Percentiles rank a stretch among this genome's conserved stretches.
Conservation (phyloP, 2,329 filamentous ascomycete genomes). For the Trichocomaceae sp. region DNA sequence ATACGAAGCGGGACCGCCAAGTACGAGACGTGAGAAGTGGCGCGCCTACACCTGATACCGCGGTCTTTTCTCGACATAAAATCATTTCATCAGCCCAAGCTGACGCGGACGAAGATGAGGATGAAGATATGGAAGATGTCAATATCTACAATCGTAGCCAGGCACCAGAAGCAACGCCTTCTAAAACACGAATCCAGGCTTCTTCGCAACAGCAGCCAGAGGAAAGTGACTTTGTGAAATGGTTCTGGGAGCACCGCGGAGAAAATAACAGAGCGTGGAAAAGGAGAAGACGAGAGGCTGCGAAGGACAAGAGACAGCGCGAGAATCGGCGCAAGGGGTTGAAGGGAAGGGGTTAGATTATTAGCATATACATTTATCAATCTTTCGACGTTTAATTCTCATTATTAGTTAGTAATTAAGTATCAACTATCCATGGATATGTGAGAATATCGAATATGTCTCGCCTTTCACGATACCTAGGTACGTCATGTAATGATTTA, state of each 20-base stretch:
- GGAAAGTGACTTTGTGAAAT: conserved; percentile 55
- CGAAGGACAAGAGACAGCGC: conserved; percentile 54
- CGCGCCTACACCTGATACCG: conserved; percentile 91
- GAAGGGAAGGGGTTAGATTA: conserved; percentile 28
- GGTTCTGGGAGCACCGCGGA: conserved; percentile 52
- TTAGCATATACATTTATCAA: neutral
- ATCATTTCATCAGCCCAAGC: conserved; percentile 23
- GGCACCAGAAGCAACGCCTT: conserved; percentile 13
- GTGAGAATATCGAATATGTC: no score
- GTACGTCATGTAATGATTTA: no score
- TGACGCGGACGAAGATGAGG: conserved; percentile 21
- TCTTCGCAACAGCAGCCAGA: conserved; percentile 17
- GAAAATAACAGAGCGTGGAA: conserved; percentile 48
- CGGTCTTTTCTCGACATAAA: conserved; percentile 52
- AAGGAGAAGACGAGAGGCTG: conserved; percentile 51
- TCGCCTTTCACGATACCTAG: no score
- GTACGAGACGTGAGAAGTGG: conserved; percentile 65
- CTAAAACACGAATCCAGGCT: conserved; percentile 9
- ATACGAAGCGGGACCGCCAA: conserved; percentile 69
- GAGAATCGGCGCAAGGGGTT: conserved; percentile 51
- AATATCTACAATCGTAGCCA: neutral
- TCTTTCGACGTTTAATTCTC: neutral
- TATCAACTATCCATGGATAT: no score
- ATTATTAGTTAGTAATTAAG: neutral
- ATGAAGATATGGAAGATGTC: conserved; percentile 12